These are phyloP conservation scores for Boletus speciosus DNA, from an alignment of 768 basidiomycete genomes.

Conservation along the genomic window DNA sequence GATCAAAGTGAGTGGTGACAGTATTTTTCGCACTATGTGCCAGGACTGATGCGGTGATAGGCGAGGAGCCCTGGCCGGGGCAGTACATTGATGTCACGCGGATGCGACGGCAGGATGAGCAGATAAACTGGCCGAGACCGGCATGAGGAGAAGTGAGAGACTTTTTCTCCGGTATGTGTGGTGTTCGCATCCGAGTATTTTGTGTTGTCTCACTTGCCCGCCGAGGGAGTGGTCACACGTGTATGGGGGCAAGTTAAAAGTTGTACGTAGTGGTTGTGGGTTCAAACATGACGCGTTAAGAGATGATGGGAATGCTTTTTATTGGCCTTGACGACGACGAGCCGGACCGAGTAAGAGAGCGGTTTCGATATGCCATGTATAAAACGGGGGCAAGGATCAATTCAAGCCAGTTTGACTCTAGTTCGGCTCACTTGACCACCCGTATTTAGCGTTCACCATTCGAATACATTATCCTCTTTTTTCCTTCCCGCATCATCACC, in stretches of 20 bases:
- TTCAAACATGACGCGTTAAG: not conserved
- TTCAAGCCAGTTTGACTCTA: conserved; percentile 3
- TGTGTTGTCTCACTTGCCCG: not conserved
- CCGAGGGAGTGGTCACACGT: not conserved
- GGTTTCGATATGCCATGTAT: not conserved
- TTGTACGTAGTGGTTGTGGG: not conserved
- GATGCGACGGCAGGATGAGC: conserved; percentile 51
- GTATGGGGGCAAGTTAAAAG: conserved; percentile 1
- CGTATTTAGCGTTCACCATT: conserved; percentile 15
- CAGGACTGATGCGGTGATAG: conserved; percentile 35
- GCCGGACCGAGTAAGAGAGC: not conserved
- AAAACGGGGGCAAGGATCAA: not conserved
- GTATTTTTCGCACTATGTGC: not conserved
- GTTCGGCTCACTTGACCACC: conserved; percentile 17
- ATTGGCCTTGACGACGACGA: conserved; percentile 13
- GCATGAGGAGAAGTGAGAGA: conserved; percentile 33
- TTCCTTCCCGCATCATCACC: conserved; percentile 7
- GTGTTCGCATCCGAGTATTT: not conserved
- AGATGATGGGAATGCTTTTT: conserved; percentile 15
- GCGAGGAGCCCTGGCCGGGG: conserved; percentile 66
- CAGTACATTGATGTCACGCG: conserved; percentile 75
- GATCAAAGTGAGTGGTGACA: conserved; percentile 58
- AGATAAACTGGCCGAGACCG: conserved; percentile 72
- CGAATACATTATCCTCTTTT: conserved; percentile 1
- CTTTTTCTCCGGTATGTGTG: not conserved